These are phyloP conservation scores for Cytospora mali DNA, from an alignment of 2,329 filamentous ascomycete species.

Conservation along the genomic window DNA sequence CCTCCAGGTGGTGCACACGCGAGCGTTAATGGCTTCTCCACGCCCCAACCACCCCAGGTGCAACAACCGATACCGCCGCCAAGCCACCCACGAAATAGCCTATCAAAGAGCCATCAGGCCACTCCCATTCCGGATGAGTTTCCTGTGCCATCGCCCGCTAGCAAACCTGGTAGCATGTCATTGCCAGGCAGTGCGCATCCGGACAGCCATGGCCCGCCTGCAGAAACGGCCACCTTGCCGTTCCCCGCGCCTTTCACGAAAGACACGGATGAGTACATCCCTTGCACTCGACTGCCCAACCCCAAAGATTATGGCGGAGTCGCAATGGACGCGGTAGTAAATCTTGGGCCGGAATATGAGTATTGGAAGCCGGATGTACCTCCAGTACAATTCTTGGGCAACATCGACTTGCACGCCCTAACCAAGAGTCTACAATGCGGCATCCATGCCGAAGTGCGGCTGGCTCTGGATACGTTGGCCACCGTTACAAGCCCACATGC, in stretches of 20 bases:
- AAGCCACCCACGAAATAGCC: constrained; percentile 52
- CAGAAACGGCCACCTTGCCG: constrained; percentile 32
- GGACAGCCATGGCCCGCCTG: constrained; percentile 34
- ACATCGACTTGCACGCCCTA: constrained; percentile 87
- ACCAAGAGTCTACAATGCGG: constrained; percentile 89
- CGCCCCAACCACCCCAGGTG: constrained; percentile 46
- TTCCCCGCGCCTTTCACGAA: constrained; percentile 42
- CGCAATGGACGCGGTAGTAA: constrained; percentile 64
- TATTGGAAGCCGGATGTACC: constrained; percentile 76
- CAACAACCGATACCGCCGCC: constrained; percentile 46
- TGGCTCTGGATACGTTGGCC: constrained; percentile 83
- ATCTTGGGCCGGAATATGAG: constrained; percentile 68
- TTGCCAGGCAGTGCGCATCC: constrained; percentile 41
- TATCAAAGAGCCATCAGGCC: constrained; percentile 55
- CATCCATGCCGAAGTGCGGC: constrained; percentile 83
- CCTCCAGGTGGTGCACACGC: constrained; percentile 50
- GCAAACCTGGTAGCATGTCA: constrained; percentile 47
- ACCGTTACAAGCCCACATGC: constrained; percentile 66
- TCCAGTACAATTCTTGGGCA: constrained; percentile 73
- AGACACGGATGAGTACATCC: constrained; percentile 57
- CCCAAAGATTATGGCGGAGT: constrained; percentile 60
- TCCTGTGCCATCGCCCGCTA: constrained; percentile 48
- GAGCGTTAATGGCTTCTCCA: constrained; percentile 53
- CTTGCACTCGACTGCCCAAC: constrained; percentile 48
- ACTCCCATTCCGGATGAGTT: constrained; percentile 46